Percentiles rank a stretch among this genome's conserved stretches.
Conservation (phyloP, 2,329 filamentous ascomycete species). For the Fusarium domesticum region DNA sequence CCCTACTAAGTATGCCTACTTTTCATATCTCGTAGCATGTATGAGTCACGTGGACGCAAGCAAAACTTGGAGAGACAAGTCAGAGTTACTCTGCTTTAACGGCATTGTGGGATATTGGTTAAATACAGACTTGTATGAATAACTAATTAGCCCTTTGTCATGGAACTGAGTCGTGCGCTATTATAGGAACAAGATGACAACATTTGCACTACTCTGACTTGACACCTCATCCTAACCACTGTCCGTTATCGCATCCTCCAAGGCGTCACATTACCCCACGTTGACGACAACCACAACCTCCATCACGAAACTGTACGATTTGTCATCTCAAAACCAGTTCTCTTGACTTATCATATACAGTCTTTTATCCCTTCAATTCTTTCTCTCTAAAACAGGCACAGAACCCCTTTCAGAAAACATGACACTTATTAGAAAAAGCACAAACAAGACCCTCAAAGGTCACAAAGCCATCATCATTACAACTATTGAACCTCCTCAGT, state of each 20-base stretch:
- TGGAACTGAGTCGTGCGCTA: too few species aligned
- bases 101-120: too few species aligned
- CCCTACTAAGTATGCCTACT: too few species aligned
- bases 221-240: slow-evolving; percentile 1
- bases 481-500: slow-evolving; percentile 31
- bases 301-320: slow-evolving; percentile 12
- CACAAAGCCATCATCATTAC: slow-evolving; percentile 48
- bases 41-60: too few species aligned
- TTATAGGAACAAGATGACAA: too few species aligned
- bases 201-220: slow-evolving; percentile 15
- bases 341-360: slow-evolving; percentile 3
- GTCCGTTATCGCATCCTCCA: slow-evolving; percentile 3
- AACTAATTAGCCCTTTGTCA: too few species aligned
- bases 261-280: slow-evolving; percentile 26
- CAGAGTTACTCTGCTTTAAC: too few species aligned
- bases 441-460: slow-evolving; percentile 42
- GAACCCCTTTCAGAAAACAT: slow-evolving; percentile 2
- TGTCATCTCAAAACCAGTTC: slow-evolving; percentile 22
- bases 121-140: too few species aligned
- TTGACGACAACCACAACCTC: slow-evolving; percentile 18
- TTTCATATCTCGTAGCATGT: too few species aligned
- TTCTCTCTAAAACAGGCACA: not conserved
- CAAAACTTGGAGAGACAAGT: too few species aligned
- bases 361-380: slow-evolving; percentile 1
- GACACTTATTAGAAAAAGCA: slow-evolving; percentile 15